A percentile compares a stretch with the other conserved stretches of the same genome.
These are phyloP conservation scores for Vanilla planifolia DNA, from an alignment of 106 monocot species.

Conservation along the genomic window DNA sequence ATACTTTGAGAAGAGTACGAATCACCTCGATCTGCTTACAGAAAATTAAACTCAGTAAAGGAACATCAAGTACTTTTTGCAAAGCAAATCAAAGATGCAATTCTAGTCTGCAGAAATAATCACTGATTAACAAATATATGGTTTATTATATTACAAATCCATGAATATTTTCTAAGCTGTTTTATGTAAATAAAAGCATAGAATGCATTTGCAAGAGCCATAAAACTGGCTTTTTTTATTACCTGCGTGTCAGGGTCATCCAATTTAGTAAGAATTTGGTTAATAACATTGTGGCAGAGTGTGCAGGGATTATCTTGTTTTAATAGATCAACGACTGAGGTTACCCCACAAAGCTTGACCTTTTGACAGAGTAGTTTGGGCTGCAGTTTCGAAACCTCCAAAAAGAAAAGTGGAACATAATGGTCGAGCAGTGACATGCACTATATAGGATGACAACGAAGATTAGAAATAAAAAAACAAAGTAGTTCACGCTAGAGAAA, in stretches of 20 bases:
- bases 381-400: conserved; percentile 25
- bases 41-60: not conserved
- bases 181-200: not conserved
- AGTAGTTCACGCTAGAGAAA: not conserved
- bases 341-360: conserved; percentile 39
- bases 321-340: conserved; percentile 1
- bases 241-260: conserved; percentile 52
- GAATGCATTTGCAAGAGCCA: too few relatives aligned
- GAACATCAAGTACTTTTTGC: not conserved
- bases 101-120: not conserved
- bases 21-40: conserved; percentile 29
- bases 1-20: conserved; percentile 31
- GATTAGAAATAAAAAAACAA: not conserved
- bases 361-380: conserved; percentile 49
- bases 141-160: too few relatives aligned
- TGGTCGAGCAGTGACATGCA: conserved; percentile 46
- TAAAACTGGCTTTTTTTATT: too few relatives aligned
- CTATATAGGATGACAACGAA: conserved; percentile 10
- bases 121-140: too few relatives aligned
- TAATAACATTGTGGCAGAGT: conserved; percentile 31
- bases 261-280: conserved; percentile 32
- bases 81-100: not conserved
- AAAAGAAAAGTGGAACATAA: conserved; percentile 46
- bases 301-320: conserved; percentile 25
- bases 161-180: not conserved